Percentiles rank a stretch among this genome's conserved stretches.
phyloP scores from a whole-genome alignment of 1,139 yeast genomes.

The Candida neerlandica region DNA sequence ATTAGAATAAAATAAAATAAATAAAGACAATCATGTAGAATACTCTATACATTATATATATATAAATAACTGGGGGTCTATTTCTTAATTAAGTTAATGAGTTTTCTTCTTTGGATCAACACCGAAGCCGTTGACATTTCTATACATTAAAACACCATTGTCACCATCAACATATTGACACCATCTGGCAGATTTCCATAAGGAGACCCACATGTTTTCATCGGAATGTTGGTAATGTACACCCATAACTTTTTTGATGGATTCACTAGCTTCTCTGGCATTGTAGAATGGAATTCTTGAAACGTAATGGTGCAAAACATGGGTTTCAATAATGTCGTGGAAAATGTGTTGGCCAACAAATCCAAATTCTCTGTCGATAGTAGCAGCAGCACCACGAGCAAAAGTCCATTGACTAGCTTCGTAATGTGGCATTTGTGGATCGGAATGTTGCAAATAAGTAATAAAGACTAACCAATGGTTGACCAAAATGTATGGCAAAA shows the following conservation, averaged over 20 bases:
- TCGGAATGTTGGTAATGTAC: conserved; percentile 67
- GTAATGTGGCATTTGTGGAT: conserved; percentile 79
- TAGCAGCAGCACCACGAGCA: conserved; percentile 88
- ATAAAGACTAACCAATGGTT: conserved; percentile 91
- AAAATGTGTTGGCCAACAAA: conserved; percentile 77
- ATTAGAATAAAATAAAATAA: background rate
- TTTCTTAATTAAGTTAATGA: conserved; percentile 6
- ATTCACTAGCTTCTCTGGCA: conserved; percentile 78
- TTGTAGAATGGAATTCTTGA: conserved; percentile 86
- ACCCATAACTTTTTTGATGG: conserved; percentile 82
- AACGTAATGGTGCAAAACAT: conserved; percentile 82
- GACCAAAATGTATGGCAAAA: conserved; percentile 76
- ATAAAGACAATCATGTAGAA: conserved; percentile 1
- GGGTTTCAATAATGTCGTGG: conserved; percentile 91
- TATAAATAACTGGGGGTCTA: conserved; percentile 5
- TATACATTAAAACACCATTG: conserved; percentile 61
- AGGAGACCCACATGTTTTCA: conserved; percentile 71
- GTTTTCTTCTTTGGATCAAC: conserved; percentile 37
- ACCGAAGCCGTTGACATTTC: conserved; percentile 57
- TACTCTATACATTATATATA: background rate
- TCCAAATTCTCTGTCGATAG: conserved; percentile 83
- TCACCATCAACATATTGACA: conserved; percentile 87
- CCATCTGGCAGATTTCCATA: conserved; percentile 70
- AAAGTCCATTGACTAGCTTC: conserved; percentile 76
- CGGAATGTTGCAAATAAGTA: conserved; percentile 84